Percentiles rank a stretch among this genome's conserved stretches.
Evolutionary conservation across 768 basidiomycete species (phyloP).

Genomic region (Rhodotorula toruloides): DNA sequence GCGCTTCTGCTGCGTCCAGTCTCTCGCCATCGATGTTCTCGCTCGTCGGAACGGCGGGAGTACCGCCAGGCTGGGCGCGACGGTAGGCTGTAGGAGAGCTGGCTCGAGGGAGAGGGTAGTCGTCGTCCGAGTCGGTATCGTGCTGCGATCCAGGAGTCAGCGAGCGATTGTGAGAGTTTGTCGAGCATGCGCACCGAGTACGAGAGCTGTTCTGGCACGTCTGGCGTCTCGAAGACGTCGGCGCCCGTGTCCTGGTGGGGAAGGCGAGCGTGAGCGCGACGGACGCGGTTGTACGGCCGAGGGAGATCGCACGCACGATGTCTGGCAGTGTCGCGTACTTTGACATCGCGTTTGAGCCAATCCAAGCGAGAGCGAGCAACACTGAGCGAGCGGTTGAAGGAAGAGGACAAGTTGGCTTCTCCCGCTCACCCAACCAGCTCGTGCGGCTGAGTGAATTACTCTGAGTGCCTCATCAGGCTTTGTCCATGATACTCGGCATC

Average conservation of each 20-base stretch:
- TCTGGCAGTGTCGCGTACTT: constrained; percentile 90
- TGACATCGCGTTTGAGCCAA: constrained; percentile 45
- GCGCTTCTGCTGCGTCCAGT: constrained; percentile 21
- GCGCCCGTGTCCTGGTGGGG: constrained; percentile 71
- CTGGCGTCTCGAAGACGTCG: constrained; percentile 88
- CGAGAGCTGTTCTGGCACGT: constrained; percentile 56
- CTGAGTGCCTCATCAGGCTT: no score
- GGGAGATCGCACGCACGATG: constrained; percentile 59
- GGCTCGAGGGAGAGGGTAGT: constrained; percentile 28
- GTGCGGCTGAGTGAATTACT: background rate
- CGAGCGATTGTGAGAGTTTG: background rate
- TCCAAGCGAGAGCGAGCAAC: background rate
- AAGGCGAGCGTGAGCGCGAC: constrained; percentile 14
- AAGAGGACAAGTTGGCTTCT: no score
- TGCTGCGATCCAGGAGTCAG: constrained; percentile 6
- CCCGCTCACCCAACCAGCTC: background rate
- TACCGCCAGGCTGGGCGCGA: background rate
- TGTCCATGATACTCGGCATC: constrained; percentile 57
- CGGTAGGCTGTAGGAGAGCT: constrained; percentile 4
- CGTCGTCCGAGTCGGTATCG: constrained; percentile 40
- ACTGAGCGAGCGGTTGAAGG: background rate
- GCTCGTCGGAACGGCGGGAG: background rate
- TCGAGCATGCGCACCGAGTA: constrained; percentile 13
- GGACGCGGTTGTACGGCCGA: background rate
- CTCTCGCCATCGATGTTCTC: constrained; percentile 19